Conservation (phyloP, 139 green algal genomes). For the Bryopsis sp. region DNA sequence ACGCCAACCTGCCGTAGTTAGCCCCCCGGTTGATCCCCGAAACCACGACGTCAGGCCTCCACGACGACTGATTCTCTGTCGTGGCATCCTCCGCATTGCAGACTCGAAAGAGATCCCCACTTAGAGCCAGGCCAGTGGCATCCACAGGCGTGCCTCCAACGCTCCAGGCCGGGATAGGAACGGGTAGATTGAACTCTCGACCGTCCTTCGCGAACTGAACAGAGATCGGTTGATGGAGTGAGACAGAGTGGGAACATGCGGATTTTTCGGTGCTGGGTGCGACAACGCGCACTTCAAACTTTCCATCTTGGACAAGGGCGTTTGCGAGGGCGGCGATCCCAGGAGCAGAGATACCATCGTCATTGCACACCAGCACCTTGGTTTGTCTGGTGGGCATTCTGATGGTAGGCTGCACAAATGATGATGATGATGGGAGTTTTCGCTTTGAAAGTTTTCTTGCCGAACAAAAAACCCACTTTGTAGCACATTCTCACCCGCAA, state of each 20-base stretch:
- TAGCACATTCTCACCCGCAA: too few species aligned
- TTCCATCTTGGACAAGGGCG: neutral
- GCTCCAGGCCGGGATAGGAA: neutral
- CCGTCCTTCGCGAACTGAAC: neutral
- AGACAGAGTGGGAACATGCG: neutral
- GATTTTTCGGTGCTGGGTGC: conserved; percentile 2
- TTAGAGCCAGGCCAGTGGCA: neutral
- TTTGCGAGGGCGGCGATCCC: neutral
- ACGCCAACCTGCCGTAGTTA: neutral
- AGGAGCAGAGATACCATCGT: conserved; percentile 11
- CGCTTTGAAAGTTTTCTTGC: too few species aligned
- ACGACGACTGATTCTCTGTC: neutral
- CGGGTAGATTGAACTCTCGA: neutral
- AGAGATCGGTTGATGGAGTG: neutral
- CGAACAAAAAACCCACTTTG: too few species aligned
- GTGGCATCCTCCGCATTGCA: neutral
- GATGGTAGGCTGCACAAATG: too few species aligned
- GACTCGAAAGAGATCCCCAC: neutral
- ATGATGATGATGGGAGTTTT: too few species aligned
- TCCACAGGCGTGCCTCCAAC: neutral
- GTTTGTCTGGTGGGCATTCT: neutral
- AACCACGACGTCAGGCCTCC: conserved; percentile 10
- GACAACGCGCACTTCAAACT: conserved; percentile 3
- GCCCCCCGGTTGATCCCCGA: conserved; percentile 10
- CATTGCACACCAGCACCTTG: conserved; percentile 3